These are phyloP conservation scores for Jacaranda mimosifolia DNA, from an alignment of 257 asterid genomes.

Conservation along the genomic window DNA sequence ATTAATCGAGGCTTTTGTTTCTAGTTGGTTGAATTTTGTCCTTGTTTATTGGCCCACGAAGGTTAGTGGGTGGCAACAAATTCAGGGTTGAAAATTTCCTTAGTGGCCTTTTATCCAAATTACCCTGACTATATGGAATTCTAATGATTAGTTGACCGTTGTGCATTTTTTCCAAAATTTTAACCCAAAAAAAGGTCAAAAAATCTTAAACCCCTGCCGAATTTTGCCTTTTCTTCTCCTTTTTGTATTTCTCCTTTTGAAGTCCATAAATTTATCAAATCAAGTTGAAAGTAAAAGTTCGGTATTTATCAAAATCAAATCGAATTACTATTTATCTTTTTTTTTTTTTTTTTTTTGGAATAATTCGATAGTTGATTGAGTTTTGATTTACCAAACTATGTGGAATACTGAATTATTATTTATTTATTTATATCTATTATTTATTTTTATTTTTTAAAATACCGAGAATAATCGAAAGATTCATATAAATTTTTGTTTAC, in stretches of 20 bases:
- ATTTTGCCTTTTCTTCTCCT: neutral
- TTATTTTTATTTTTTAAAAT: no score
- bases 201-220: neutral
- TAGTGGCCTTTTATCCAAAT: slow-evolving; percentile 7
- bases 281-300: no score
- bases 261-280: neutral
- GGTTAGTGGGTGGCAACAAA: slow-evolving; percentile 44
- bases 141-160: slow-evolving; percentile 40
- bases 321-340: no score
- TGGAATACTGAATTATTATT: no score
- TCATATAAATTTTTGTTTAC: no score
- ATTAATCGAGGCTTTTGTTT: slow-evolving; percentile 14
- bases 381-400: no score
- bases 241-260: neutral
- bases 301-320: no score
- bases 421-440: no score
- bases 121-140: slow-evolving; percentile 34
- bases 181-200: neutral
- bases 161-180: neutral
- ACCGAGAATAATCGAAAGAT: no score
- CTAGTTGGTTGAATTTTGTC: slow-evolving; percentile 29
- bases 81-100: slow-evolving; percentile 9
- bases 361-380: no score
- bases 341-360: no score
- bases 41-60: slow-evolving; percentile 34